phyloP scores from a whole-genome alignment of 208 protist species.

The Herpetomonas samuelpessoai region DNA sequence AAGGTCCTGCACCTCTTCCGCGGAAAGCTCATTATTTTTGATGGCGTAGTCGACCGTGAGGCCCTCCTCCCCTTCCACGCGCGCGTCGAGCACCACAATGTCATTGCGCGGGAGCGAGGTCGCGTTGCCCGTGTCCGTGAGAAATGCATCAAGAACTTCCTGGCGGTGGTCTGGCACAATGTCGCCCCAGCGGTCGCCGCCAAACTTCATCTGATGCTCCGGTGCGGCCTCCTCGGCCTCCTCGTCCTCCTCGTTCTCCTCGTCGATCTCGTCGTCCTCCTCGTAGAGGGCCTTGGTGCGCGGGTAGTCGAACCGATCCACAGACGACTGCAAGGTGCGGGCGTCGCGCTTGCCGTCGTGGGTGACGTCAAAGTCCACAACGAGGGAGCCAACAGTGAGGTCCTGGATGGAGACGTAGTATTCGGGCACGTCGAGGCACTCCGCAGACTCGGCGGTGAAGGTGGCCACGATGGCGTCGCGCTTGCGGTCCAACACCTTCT shows the following conservation, averaged over 20 bases:
- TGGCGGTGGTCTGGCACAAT: constrained; percentile 29
- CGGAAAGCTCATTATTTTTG: constrained; percentile 14
- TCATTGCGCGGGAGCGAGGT: constrained; percentile 22
- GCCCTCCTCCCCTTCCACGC: constrained; percentile 32
- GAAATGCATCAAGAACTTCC: constrained; percentile 47
- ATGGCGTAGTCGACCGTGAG: constrained; percentile 55
- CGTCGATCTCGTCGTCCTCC: constrained; percentile 27
- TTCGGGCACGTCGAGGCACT: constrained; percentile 40
- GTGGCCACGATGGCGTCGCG: constrained; percentile 52
- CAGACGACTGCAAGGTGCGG: constrained; percentile 27
- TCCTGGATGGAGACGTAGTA: constrained; percentile 50
- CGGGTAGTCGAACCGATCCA: constrained; percentile 42
- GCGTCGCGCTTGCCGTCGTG: constrained; percentile 43
- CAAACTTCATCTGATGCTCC: constrained; percentile 55
- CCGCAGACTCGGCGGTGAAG: constrained; percentile 65
- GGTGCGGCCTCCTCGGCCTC: constrained; percentile 5
- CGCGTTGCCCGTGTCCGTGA: constrained; percentile 44
- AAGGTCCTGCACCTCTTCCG: constrained; percentile 30
- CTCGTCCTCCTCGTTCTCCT: constrained; percentile 5
- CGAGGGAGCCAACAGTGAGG: constrained; percentile 41
- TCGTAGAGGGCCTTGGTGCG: constrained; percentile 55
- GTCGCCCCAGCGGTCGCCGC: constrained; percentile 40
- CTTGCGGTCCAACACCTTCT: constrained; percentile 55
- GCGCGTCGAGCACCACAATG: constrained; percentile 28
- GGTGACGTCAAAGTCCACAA: constrained; percentile 46